Evolutionary conservation across 2,329 filamentous ascomycete species (phyloP).

Genomic region (Phialophora chinensis): DNA sequence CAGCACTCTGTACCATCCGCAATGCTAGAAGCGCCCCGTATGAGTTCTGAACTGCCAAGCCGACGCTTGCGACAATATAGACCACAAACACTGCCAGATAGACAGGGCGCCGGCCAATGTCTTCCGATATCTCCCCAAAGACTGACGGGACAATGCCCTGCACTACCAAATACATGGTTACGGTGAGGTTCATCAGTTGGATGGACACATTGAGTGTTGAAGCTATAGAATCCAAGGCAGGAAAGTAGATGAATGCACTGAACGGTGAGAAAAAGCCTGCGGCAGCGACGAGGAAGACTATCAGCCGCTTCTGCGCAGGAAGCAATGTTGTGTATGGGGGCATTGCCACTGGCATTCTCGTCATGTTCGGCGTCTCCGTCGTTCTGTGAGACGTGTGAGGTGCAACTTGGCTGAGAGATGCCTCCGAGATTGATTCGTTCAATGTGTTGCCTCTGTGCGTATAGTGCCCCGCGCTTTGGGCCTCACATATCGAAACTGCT

Average conservation of each 20-base stretch:
- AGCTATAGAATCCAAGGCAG: slow-evolving; percentile 23
- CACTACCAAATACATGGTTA: slow-evolving; percentile 32
- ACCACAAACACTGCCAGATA: slow-evolving; percentile 42
- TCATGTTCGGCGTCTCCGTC: too few species aligned
- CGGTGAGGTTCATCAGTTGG: slow-evolving; percentile 30
- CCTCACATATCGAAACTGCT: too few species aligned
- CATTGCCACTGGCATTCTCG: too few species aligned
- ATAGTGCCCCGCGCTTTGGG: too few species aligned
- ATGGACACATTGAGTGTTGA: slow-evolving; percentile 19
- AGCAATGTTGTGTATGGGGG: neutral
- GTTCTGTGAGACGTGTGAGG: too few species aligned
- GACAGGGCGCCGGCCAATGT: slow-evolving; percentile 42
- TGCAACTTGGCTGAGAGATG: too few species aligned
- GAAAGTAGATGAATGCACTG: slow-evolving; percentile 41
- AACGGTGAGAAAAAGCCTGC: slow-evolving; percentile 19
- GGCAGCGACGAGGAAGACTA: slow-evolving; percentile 15
- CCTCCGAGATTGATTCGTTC: too few species aligned
- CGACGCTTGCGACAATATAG: slow-evolving; percentile 50
- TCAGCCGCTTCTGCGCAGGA: neutral
- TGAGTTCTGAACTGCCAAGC: slow-evolving; percentile 47
- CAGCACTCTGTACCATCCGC: slow-evolving; percentile 52
- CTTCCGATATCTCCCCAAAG: slow-evolving; percentile 44
- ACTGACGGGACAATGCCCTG: slow-evolving; percentile 43
- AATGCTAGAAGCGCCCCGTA: slow-evolving; percentile 50
- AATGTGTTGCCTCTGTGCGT: too few species aligned